A percentile compares a stretch with the other conserved stretches of the same genome.
These are phyloP conservation scores for Hyphodiscus hymeniophilus DNA, from an alignment of 495 filamentous ascomycete genomes.

Conservation along the genomic window DNA sequence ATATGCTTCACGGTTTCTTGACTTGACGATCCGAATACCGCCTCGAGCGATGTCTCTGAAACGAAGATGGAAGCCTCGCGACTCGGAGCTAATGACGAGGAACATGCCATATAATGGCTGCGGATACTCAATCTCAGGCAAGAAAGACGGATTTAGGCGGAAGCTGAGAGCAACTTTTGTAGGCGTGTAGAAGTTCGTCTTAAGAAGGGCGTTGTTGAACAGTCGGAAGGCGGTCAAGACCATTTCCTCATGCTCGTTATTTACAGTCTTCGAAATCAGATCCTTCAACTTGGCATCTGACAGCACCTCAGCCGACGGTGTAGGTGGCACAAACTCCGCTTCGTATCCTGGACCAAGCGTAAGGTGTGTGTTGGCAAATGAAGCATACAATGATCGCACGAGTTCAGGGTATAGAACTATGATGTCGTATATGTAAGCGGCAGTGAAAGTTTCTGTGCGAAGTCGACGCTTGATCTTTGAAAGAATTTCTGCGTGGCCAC, in stretches of 20 bases:
- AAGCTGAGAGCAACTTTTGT: constrained; percentile 98
- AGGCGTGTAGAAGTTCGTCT: constrained; percentile 99
- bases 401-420: constrained; percentile 86
- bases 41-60: constrained; percentile 97
- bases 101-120: constrained; percentile 97
- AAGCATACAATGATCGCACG: constrained; percentile 79
- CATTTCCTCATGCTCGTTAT: constrained; percentile 95
- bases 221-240: constrained; percentile 95
- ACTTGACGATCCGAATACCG: constrained; percentile 97
- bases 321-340: constrained; percentile 62
- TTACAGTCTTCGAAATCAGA: constrained; percentile 69
- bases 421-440: constrained; percentile 95
- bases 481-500: constrained; percentile 78
- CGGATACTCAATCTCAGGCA: constrained; percentile 87
- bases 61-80: constrained; percentile 92
- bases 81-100: constrained; percentile 92
- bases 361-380: constrained; percentile 88
- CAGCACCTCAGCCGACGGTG: constrained; percentile 63
- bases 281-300: constrained; percentile 70
- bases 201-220: constrained; percentile 84
- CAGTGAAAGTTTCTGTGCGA: constrained; percentile 92
- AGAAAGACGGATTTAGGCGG: constrained; percentile 79
- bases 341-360: constrained; percentile 57
- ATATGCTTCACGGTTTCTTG: constrained; percentile 87
- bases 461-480: constrained; percentile 94